phyloP scores from a whole-genome alignment of 768 basidiomycete species.

The Lepiota venenata region DNA sequence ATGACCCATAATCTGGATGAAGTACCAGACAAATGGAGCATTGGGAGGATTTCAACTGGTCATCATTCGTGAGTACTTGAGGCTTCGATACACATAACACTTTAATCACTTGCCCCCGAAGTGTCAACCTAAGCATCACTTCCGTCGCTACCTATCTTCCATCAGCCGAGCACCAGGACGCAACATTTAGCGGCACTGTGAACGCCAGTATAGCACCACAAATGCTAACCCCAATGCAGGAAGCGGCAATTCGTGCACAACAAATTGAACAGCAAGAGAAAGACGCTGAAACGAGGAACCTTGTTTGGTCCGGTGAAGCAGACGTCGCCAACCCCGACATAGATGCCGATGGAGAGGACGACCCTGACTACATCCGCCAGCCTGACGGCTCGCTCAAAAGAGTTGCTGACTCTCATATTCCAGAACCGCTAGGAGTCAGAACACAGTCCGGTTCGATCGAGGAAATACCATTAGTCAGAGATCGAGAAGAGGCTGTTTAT shows the following conservation, averaged over 20 bases:
- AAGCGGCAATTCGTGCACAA: slow-evolving; percentile 46
- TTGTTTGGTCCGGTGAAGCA: slow-evolving; percentile 63
- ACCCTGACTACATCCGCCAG: slow-evolving; percentile 38
- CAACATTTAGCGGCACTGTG: slow-evolving; percentile 49
- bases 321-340: slow-evolving; percentile 45
- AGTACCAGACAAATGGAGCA: slow-evolving; percentile 66
- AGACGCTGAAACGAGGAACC: slow-evolving; percentile 58
- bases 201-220: slow-evolving; percentile 26
- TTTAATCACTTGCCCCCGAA: slow-evolving; percentile 21
- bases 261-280: slow-evolving; percentile 57
- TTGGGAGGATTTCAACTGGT: slow-evolving; percentile 68
- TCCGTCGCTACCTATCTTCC: slow-evolving; percentile 77
- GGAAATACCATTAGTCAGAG: slow-evolving; percentile 30
- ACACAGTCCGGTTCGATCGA: slow-evolving; percentile 52
- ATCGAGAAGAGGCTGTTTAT: slow-evolving; percentile 43
- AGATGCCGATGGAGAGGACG: slow-evolving; percentile 62
- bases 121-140: slow-evolving; percentile 67
- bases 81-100: not conserved
- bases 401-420: slow-evolving; percentile 21
- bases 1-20: slow-evolving; percentile 73
- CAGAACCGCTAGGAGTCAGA: slow-evolving; percentile 55
- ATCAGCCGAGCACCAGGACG: slow-evolving; percentile 55
- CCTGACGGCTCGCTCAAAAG: slow-evolving; percentile 32
- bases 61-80: slow-evolving; percentile 58
- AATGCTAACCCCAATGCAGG: slow-evolving; percentile 54